Percentiles rank a stretch among this genome's conserved stretches.
Evolutionary conservation across 2,329 filamentous ascomycete genomes (phyloP).

Genomic region (Diplodia scrobiculata): DNA sequence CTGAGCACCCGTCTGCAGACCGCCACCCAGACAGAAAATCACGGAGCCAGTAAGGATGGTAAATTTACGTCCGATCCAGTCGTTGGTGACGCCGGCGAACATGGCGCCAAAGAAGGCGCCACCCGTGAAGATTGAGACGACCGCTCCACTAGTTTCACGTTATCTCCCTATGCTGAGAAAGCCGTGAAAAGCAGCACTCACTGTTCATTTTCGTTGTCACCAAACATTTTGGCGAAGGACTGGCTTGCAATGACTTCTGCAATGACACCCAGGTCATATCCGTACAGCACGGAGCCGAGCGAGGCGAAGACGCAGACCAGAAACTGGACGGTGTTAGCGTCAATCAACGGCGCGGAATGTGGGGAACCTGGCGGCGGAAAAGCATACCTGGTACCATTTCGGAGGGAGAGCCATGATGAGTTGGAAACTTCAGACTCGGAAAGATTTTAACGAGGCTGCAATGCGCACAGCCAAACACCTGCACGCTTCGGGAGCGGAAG

Average conservation of each 20-base stretch:
- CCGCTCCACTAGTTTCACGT: slow-evolving; percentile 58
- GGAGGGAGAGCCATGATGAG: slow-evolving; percentile 56
- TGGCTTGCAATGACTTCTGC: slow-evolving; percentile 56
- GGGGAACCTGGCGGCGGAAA: no score
- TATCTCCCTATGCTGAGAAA: neutral
- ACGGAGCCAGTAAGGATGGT: slow-evolving; percentile 73
- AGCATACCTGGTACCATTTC: slow-evolving; percentile 58
- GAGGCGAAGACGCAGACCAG: slow-evolving; percentile 62
- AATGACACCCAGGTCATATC: slow-evolving; percentile 64
- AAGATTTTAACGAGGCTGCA: neutral
- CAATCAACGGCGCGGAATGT: neutral
- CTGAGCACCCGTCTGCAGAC: slow-evolving; percentile 70
- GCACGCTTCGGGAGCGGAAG: neutral
- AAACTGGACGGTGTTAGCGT: slow-evolving; percentile 49
- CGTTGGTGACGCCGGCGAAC: slow-evolving; percentile 64
- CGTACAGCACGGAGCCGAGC: slow-evolving; percentile 60
- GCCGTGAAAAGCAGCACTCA: slow-evolving; percentile 30
- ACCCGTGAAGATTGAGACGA: slow-evolving; percentile 76
- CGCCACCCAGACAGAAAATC: slow-evolving; percentile 72
- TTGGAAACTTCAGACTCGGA: neutral
- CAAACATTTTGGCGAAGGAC: slow-evolving; percentile 49
- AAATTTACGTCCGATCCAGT: slow-evolving; percentile 67
- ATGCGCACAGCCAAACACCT: neutral
- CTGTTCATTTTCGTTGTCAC: slow-evolving; percentile 45
- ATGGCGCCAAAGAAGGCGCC: slow-evolving; percentile 72